Percentiles rank a stretch among this genome's conserved stretches.
Conservation (phyloP, 306 rosid genomes). For the Corylus americana region DNA sequence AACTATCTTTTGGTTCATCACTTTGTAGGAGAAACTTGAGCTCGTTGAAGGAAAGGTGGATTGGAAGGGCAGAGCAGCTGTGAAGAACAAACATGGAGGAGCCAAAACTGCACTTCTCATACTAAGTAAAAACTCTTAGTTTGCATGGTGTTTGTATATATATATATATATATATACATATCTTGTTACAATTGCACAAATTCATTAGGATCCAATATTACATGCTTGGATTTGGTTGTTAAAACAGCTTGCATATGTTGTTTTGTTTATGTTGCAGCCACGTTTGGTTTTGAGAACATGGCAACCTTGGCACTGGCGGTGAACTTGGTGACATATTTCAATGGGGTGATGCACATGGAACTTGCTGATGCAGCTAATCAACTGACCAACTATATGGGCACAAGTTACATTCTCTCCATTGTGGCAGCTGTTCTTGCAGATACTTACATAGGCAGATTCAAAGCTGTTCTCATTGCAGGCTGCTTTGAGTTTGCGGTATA, state of each 20-base stretch:
- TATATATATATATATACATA: not conserved
- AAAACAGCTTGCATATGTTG: no score
- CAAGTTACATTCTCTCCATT: constrained; percentile 68
- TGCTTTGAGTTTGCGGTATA: constrained; percentile 69
- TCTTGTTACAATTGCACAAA: not conserved
- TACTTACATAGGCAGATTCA: constrained; percentile 69
- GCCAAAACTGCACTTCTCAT: constrained; percentile 46
- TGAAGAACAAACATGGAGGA: constrained; percentile 76
- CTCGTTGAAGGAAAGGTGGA: constrained; percentile 78
- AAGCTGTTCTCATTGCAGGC: constrained; percentile 44
- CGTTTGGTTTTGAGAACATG: constrained; percentile 65
- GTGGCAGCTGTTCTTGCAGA: constrained; percentile 74
- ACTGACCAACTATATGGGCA: constrained; percentile 80
- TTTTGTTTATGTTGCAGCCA: constrained; percentile 35
- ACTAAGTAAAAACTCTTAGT: constrained; percentile 39
- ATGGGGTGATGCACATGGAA: constrained; percentile 57
- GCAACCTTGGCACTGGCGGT: constrained; percentile 80
- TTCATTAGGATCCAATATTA: no score
- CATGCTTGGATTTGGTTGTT: no score
- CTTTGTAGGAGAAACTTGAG: constrained; percentile 53
- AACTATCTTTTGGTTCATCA: not conserved
- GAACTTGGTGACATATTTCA: constrained; percentile 77
- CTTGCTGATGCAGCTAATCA: constrained; percentile 79
- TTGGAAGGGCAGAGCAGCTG: constrained; percentile 88
- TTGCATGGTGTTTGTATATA: not conserved